Evolutionary conservation across 805 yeast genomes (phyloP).

Genomic region (Candida patagonica): DNA sequence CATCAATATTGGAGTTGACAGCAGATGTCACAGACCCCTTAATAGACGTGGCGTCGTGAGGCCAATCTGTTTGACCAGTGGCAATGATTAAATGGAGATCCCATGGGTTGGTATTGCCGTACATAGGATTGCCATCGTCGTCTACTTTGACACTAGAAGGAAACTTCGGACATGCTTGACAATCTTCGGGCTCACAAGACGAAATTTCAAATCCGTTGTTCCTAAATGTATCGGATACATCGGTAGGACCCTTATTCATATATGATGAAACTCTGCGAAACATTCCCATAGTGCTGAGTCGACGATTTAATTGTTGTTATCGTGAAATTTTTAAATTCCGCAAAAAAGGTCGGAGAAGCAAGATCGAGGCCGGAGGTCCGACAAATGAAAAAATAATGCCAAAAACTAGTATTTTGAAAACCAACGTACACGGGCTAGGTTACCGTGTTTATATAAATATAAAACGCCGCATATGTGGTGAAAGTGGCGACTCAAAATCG

Average conservation of each 20-base stretch:
- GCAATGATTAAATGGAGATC: slow-evolving; percentile 70
- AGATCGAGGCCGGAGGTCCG: too few relatives aligned
- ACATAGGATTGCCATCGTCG: slow-evolving; percentile 36
- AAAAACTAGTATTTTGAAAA: too few relatives aligned
- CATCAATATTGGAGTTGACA: slow-evolving; percentile 5
- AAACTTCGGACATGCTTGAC: slow-evolving; percentile 45
- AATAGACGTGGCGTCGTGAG: slow-evolving; percentile 54
- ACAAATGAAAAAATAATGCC: background rate
- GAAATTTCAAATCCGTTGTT: slow-evolving; percentile 35
- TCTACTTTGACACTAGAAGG: slow-evolving; percentile 44
- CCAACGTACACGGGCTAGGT: too few relatives aligned
- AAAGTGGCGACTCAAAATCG: too few relatives aligned
- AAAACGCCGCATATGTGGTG: too few relatives aligned
- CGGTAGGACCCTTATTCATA: too few relatives aligned
- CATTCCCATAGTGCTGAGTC: too few relatives aligned
- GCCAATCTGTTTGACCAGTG: slow-evolving; percentile 83
- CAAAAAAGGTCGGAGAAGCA: too few relatives aligned
- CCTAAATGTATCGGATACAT: background rate
- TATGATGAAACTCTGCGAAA: too few relatives aligned
- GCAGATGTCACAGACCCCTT: slow-evolving; percentile 28
- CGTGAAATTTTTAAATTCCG: too few relatives aligned
- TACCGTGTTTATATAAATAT: too few relatives aligned
- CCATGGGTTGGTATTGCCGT: slow-evolving; percentile 62
- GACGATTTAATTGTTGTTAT: too few relatives aligned
- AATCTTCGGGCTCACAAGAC: slow-evolving; percentile 39